Conservation (phyloP, 164 flowering plant species). For the Piper betle region DNA sequence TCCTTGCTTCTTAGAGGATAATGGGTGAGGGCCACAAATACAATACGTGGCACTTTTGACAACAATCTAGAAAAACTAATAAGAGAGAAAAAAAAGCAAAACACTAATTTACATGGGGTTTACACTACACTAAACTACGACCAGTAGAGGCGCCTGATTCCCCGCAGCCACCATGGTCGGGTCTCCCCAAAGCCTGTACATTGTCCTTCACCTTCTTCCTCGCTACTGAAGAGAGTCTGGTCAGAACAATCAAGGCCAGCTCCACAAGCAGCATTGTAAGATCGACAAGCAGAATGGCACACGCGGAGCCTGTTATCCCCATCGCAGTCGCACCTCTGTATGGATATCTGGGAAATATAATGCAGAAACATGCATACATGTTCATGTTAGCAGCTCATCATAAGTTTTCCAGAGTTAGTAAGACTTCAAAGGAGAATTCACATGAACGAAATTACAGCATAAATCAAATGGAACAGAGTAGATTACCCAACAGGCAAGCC, state of each 20-base stretch:
- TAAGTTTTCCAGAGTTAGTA: neutral
- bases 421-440: too few species aligned
- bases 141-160: constrained; percentile 24
- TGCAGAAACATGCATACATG: neutral
- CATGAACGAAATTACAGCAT: too few species aligned
- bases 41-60: neutral
- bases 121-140: constrained; percentile 9
- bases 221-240: constrained; percentile 82
- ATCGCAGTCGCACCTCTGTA: constrained; percentile 86
- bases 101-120: constrained; percentile 42
- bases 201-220: constrained; percentile 62
- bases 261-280: constrained; percentile 87
- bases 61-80: constrained; percentile 21
- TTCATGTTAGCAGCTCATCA: neutral
- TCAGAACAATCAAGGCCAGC: constrained; percentile 96
- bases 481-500: constrained; percentile 97
- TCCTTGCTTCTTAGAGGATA: constrained; percentile 22
- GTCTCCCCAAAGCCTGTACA: constrained; percentile 83
- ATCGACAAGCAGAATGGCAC: constrained; percentile 85
- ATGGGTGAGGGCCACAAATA: constrained; percentile 6
- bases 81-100: constrained; percentile 2
- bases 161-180: constrained; percentile 42
- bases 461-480: neutral
- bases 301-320: constrained; percentile 94
- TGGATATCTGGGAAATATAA: constrained; percentile 57